These are phyloP conservation scores for Rhodotorula taiwanensis DNA, from an alignment of 768 basidiomycete species.

Conservation along the genomic window DNA sequence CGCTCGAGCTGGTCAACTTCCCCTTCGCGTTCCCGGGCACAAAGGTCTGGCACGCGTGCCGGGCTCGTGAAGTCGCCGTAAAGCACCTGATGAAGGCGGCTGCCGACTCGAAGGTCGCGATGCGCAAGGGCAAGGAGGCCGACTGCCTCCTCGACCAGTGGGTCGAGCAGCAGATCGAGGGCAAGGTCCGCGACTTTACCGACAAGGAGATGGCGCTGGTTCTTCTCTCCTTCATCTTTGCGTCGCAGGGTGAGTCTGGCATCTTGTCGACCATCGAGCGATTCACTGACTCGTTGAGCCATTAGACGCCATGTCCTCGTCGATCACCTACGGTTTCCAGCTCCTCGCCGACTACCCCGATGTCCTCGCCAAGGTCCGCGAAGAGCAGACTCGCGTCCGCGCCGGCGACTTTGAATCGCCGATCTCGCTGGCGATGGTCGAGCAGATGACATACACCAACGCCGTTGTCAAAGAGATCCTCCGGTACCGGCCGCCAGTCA, in stretches of 20 bases:
- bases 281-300: conserved; percentile 48
- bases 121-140: conserved; percentile 69
- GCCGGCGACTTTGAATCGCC: conserved; percentile 67
- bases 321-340: conserved; percentile 92
- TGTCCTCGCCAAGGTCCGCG: conserved; percentile 75
- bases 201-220: conserved; percentile 97
- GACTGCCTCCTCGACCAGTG: conserved; percentile 90
- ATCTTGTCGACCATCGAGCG: neutral
- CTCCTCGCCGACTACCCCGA: conserved; percentile 89
- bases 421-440: conserved; percentile 78
- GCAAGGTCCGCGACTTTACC: conserved; percentile 62
- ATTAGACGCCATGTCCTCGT: conserved; percentile 99
- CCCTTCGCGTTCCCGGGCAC: conserved; percentile 91
- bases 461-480: conserved; percentile 92
- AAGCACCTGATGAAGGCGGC: conserved; percentile 68
- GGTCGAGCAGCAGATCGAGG: conserved; percentile 66
- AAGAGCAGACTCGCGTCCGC: conserved; percentile 80
- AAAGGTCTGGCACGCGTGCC: conserved; percentile 87
- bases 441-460: conserved; percentile 83
- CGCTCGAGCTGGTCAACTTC: conserved; percentile 98
- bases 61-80: conserved; percentile 79
- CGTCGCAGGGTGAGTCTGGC: conserved; percentile 60
- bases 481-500: conserved; percentile 79
- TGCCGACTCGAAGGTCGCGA: conserved; percentile 65
- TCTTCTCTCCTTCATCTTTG: conserved; percentile 91